phyloP scores from a whole-genome alignment of 108 stramenopile species.

The Skeletonema costatum region DNA sequence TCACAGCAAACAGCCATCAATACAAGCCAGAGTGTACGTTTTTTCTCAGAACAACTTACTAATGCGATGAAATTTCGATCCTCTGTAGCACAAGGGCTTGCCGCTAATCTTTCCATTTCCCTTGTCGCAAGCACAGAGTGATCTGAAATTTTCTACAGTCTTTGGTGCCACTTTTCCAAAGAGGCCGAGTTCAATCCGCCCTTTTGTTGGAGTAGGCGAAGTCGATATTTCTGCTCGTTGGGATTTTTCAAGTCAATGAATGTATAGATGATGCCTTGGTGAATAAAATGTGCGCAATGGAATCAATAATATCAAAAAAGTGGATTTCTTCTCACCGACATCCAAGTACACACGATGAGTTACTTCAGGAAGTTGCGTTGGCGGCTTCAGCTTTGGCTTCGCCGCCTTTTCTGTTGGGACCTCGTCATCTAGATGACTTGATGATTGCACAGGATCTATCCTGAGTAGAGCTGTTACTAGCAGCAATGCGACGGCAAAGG shows the following conservation, averaged over 20 bases:
- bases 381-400: conserved; percentile 77
- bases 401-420: conserved; percentile 71
- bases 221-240: conserved; percentile 29
- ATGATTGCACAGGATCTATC: not conserved
- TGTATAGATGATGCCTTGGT: not conserved
- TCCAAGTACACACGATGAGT: conserved; percentile 80
- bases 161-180: conserved; percentile 91
- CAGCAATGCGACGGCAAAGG: not conserved
- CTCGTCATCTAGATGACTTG: conserved; percentile 16
- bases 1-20: not conserved
- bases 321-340: conserved; percentile 38
- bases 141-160: conserved; percentile 91
- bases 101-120: conserved; percentile 75
- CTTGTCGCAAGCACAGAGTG: conserved; percentile 78
- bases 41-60: conserved; percentile 27
- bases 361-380: conserved; percentile 73
- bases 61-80: conserved; percentile 71
- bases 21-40: not conserved
- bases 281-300: not conserved
- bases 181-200: conserved; percentile 84
- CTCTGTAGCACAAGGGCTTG: conserved; percentile 78
- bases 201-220: conserved; percentile 32
- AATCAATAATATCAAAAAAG: not conserved
- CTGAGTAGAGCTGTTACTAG: not conserved
- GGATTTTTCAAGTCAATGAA: not conserved